Base-by-base conservation (phyloP, 345 rosid species). In the Nephelium lappaceum region DNA sequence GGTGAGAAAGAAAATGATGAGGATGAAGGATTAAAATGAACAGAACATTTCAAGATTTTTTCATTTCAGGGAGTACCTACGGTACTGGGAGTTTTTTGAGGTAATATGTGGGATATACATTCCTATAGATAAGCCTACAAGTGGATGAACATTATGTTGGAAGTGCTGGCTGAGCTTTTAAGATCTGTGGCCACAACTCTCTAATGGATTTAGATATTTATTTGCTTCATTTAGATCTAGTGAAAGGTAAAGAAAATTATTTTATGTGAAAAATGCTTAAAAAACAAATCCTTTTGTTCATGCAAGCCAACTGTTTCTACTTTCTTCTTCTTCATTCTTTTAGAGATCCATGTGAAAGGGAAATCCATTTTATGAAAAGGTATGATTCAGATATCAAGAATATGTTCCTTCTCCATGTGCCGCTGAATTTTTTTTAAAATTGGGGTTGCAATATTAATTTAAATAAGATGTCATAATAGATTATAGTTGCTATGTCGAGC, bases 301-400 rank as follows among this genome's bases (percentile, higher is more conserved):
- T 38, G 65, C 8, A 24, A 69, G 39, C 36, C 75, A 18, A 11
- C 24, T 19, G 39, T 12, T 41, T 39, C 14, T 18, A n/a, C 21
- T 12, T 23, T 57, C 11, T 41, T 73, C 21, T 39, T 10, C 18
- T 12, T 51, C 51, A 58, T 27, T 31, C 11, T 71, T 19, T 18
- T 19, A 25, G 31, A 5, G 53, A 38, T 73, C 49, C 21, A 15
- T n/a, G 18, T 58, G n/a, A 73, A 41, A 31, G 24, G 53, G 36
- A 38, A 73, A 41, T 58, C 53, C 43, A 73, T 73, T 47, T 61
- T 60, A 31, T 39, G 38, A 49, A 73, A 53, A 51, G 47, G 5
- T 24, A 51, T 51, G 75, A 49, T 49, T 14, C 73, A 24, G 57
- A 45, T 41, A 69, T 42, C 57, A 69, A 69, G 58, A 69, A 47